Evolutionary conservation across 257 asterid species (phyloP), one percentile per base, ranked within the genome.

Genomic region (Leptodermis oblonga): DNA sequence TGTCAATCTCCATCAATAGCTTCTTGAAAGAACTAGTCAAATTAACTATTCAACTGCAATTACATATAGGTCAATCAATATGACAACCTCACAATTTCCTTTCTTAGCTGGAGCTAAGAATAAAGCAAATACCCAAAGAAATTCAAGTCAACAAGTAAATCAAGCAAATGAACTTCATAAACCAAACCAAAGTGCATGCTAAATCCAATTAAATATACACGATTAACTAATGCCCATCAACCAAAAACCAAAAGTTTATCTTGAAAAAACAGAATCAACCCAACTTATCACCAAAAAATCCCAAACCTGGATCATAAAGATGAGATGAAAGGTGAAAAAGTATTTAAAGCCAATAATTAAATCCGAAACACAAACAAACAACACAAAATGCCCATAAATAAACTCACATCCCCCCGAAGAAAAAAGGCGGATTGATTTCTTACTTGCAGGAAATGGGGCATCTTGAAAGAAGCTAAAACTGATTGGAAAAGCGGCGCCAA

Each of bases 1-100:
- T 28, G 59, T 84, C 95, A 70, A 80, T 77, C 74, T 83, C 96
- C 96, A 86, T 87, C 33, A 74, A 54, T 63, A 71, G 83, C 72
- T 59, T 52, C 62, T 39, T 20, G n/a, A 7, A 12, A 37, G 22
- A 41, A 18, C 0, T 13, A 25, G 3, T 39, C 13, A 23, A 31
- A 11, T 63, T 30, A 18, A 25, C 46, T 68, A 20, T 22, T 22
- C 31, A 67, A 37, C 72, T 67, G 63, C 72, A 52, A 22, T 7
- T 17, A 51, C n/a, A n/a, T n/a, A n/a, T n/a, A n/a, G n/a, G n/a
- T n/a, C n/a, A 30, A 22, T n/a, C 23, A 10, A 51, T 3, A 51
- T 51, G 26, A 34, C 0, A 31, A n/a, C 22, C 39, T 48, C 37
- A 17, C 3, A 48, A 9, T 17, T 31, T 48, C 22, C 20, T 17